Evolutionary conservation across 352 stramenopile species (phyloP), one percentile per base, ranked within the genome.

Genomic region (Phytopythium mirpurense): DNA sequence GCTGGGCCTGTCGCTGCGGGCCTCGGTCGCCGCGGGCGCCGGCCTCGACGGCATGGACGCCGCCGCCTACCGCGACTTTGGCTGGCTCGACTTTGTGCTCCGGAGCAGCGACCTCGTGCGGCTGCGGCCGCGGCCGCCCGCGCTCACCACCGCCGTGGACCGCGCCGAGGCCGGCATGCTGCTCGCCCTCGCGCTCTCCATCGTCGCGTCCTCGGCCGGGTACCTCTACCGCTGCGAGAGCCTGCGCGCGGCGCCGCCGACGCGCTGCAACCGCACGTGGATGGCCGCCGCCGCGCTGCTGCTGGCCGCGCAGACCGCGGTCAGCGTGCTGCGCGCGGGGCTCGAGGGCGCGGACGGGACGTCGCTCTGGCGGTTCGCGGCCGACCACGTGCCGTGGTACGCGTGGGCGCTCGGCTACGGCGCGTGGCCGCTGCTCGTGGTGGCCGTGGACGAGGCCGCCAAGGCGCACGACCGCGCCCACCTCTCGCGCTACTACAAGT

Each of bases 151-250:
- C 14, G 84, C 84, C 0, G 57, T 91, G 16, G 68, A 90, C 64
- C 82, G 82, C 5, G 84, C 84, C 1, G 82, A 94, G 59, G 80
- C 72, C 27, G 76, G 74, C 0, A 88, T 94, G 78, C 57, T 90
- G 29, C 59, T 94, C 14, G 57, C 77, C 31, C 77, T 93, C 47
- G 80, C 69, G 5, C 37, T 91, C 5, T 86, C 74, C 19, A 68
- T 90, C 32, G 67, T 91, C 15, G 62, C 74, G n/a, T 88, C 79
- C 3, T 92, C 79, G 4, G 79, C 64, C 16, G 77, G 80, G 31
- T 91, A 93, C 37, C 40, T 91, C 26, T 87, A 94, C 54, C 76
- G 84, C 1, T 88, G 70, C 31, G 76, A 93, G 52, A 93, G 84
- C 48, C 63, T 93, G 16, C 77, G 88, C 31, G 58, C 60, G 12